Conservation (phyloP, 2,329 filamentous ascomycete genomes). For the Cordyceps tenuipes region DNA sequence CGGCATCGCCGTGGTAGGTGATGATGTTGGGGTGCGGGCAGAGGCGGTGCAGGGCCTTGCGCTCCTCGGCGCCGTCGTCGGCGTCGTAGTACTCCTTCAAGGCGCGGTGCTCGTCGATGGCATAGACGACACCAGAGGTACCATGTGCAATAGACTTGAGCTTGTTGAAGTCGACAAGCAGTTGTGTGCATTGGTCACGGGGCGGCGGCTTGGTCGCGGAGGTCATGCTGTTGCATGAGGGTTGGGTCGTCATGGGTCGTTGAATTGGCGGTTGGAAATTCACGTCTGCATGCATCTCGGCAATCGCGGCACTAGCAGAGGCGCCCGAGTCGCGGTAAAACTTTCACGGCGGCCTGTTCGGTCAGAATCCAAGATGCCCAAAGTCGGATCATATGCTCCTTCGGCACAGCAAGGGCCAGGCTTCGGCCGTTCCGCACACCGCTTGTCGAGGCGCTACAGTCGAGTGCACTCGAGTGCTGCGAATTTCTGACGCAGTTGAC, state of each 20-base stretch:
- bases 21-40: slow-evolving; percentile 8
- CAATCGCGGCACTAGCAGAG: background rate
- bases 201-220: background rate
- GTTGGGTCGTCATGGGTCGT: background rate
- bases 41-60: background rate
- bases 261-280: background rate
- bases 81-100: slow-evolving; percentile 7
- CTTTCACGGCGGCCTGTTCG: background rate
- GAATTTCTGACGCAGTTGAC: too few species aligned
- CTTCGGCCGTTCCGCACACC: background rate
- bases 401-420: background rate
- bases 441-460: too few species aligned
- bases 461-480: too few species aligned
- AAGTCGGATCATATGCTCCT: background rate
- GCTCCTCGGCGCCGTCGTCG: background rate
- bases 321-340: background rate
- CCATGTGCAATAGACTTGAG: background rate
- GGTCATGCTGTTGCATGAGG: background rate
- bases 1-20: background rate
- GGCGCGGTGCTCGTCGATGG: background rate
- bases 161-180: background rate
- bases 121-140: slow-evolving; percentile 1
- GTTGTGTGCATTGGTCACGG: background rate
- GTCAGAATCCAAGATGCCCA: background rate
- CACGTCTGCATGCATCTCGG: background rate